Percentiles rank a stretch among this genome's conserved stretches.
These are phyloP conservation scores for Pseudozyma sp. DNA, from an alignment of 1,284 basidiomycete species.

Conservation along the genomic window DNA sequence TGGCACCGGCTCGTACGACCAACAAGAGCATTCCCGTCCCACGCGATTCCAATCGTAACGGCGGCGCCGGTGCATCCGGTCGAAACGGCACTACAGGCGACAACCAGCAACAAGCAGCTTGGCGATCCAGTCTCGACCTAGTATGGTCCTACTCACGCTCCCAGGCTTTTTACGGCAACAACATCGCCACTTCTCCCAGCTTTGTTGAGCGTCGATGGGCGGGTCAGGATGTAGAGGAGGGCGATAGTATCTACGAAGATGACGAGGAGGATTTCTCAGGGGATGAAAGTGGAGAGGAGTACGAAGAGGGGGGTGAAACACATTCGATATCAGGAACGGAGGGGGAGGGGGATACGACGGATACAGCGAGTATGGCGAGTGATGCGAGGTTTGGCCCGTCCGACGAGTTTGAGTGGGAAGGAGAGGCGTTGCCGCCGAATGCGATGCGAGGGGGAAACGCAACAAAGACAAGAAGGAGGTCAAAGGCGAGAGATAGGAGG, in stretches of 20 bases:
- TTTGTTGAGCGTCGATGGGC: conserved; percentile 65
- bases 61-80: conserved; percentile 3
- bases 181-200: conserved; percentile 65
- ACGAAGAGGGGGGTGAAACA: conserved; percentile 2
- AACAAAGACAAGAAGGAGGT: conserved; percentile 13
- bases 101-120: conserved; percentile 51
- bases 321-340: conserved; percentile 40
- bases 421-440: conserved; percentile 53
- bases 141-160: conserved; percentile 68
- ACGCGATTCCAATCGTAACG: conserved; percentile 22
- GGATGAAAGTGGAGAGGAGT: conserved; percentile 26
- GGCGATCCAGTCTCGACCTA: conserved; percentile 60
- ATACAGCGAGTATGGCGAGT: conserved; percentile 33
- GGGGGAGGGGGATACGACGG: conserved; percentile 4
- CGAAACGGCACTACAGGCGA: conserved; percentile 10
- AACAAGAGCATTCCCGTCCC: conserved; percentile 37
- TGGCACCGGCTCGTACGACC: conserved; percentile 17
- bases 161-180: conserved; percentile 68
- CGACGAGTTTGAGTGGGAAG: conserved; percentile 47
- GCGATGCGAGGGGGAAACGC: conserved; percentile 7
- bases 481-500: conserved; percentile 37
- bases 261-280: conserved; percentile 50
- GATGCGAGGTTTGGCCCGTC: conserved; percentile 31
- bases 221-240: conserved; percentile 60
- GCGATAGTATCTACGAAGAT: conserved; percentile 51